Evolutionary conservation across 176 grass and related monocot genomes (phyloP).

Genomic region (Juncus effusus): DNA sequence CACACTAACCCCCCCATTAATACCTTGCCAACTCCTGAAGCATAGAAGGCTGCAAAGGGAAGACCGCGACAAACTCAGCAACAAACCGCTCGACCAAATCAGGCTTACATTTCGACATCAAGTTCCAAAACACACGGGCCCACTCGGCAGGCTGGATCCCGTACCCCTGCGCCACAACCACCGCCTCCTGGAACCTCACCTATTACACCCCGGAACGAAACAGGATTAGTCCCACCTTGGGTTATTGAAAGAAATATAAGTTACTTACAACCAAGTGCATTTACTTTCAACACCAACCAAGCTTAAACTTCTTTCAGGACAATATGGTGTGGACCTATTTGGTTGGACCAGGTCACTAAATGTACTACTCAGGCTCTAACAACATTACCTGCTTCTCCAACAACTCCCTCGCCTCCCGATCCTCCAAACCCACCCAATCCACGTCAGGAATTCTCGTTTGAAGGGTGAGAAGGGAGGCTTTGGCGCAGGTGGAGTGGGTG

Average conservation of each 20-base stretch:
- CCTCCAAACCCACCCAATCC: constrained; percentile 75
- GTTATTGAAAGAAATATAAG: no score
- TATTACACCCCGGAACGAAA: no score
- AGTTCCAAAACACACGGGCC: constrained; percentile 88
- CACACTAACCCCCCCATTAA: no score
- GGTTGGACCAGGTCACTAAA: no score
- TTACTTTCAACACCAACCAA: no score
- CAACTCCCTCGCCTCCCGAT: constrained; percentile 61
- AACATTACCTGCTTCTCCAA: constrained; percentile 53
- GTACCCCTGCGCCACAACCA: constrained; percentile 91
- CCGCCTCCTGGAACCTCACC: constrained; percentile 88
- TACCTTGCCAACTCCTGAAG: constrained; percentile 73
- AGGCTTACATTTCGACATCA: constrained; percentile 58
- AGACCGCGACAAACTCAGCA: constrained; percentile 73
- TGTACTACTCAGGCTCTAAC: no score
- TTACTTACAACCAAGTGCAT: no score
- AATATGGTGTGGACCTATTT: no score
- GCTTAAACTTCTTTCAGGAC: no score
- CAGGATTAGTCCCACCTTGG: no score
- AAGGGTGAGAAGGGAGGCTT: constrained; percentile 76
- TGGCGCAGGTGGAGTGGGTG: constrained; percentile 72
- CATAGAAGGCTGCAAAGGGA: constrained; percentile 79
- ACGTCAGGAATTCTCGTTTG: constrained; percentile 91
- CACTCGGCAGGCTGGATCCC: constrained; percentile 78
- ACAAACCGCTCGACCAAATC: constrained; percentile 83